A percentile compares a stretch with the other conserved stretches of the same genome.
These are phyloP conservation scores for Mayamaea pseudoterrestris DNA, from an alignment of 108 stramenopile species.

Conservation along the genomic window DNA sequence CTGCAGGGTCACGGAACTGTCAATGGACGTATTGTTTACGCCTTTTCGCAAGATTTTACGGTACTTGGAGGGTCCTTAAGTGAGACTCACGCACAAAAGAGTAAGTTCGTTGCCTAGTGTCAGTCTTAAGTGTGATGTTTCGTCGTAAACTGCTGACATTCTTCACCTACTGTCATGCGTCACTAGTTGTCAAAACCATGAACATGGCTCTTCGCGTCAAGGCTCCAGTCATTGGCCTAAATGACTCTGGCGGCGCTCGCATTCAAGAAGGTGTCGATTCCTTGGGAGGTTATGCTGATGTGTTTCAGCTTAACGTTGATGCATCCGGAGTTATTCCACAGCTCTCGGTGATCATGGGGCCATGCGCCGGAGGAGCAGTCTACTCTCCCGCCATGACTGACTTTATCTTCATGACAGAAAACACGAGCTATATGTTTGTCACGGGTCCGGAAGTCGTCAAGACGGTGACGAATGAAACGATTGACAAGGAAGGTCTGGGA, in stretches of 20 bases:
- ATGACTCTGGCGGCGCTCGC: slow-evolving; percentile 97
- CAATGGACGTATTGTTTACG: slow-evolving; percentile 75
- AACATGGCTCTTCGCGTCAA: slow-evolving; percentile 91
- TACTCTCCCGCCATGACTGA: slow-evolving; percentile 99
- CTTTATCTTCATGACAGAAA: slow-evolving; percentile 97
- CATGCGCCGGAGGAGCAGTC: slow-evolving; percentile 71
- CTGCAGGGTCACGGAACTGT: slow-evolving; percentile 51
- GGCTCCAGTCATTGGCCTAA: slow-evolving; percentile 96
- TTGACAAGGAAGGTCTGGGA: slow-evolving; percentile 97
- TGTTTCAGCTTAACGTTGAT: slow-evolving; percentile 97
- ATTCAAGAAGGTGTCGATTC: slow-evolving; percentile 99
- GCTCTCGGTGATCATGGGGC: slow-evolving; percentile 91
- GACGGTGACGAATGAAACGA: slow-evolving; percentile 96
- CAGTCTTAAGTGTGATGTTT: neutral
- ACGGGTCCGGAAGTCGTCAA: slow-evolving; percentile 99
- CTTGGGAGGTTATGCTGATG: slow-evolving; percentile 93
- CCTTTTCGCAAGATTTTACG: slow-evolving; percentile 94
- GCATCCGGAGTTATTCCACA: slow-evolving; percentile 93
- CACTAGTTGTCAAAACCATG: slow-evolving; percentile 99
- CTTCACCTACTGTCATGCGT: too few species aligned
- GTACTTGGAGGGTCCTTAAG: slow-evolving; percentile 93
- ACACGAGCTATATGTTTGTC: slow-evolving; percentile 94
- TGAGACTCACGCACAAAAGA: slow-evolving; percentile 98
- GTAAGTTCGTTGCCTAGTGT: too few species aligned
- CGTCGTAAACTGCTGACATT: neutral